Evolutionary conservation across 139 green algal genomes (phyloP), one percentile per base, ranked within the genome.

Genomic region (Chlamydomonas eustigma): DNA sequence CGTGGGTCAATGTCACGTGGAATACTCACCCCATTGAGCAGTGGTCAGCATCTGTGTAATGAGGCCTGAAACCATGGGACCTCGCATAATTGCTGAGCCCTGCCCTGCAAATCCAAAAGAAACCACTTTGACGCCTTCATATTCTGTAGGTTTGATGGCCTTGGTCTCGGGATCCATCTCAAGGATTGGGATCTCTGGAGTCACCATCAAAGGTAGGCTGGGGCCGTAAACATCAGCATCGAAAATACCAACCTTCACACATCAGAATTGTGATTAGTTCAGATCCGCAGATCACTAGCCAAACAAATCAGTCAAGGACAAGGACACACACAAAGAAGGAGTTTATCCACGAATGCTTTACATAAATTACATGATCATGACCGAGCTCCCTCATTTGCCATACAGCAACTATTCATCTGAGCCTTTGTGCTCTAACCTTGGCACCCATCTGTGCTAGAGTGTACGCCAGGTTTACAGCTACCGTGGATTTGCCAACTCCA

Each of bases 221-320:
- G 96, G 96, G 31, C 96, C 96, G 79, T 98, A 98, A 36, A 99
- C 88, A 81, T 99, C 96, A 3, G 96, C 96, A 71, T 98, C 96
- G 73, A 99, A 97, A 52, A 99, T 97, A 74, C 95, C 96, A 30
- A 93, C 93, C 81, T 91, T 88, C 3, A n/a, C 22, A 24, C 34
- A 28, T 18, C 12, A 58, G 44, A n/a, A n/a, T n/a, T n/a, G n/a
- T n/a, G n/a, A n/a, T n/a, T n/a, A n/a, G n/a, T n/a, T n/a, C n/a
- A n/a, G n/a, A n/a, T n/a, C n/a, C n/a, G n/a, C n/a, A n/a, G n/a
- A n/a, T n/a, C n/a, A n/a, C n/a, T n/a, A n/a, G n/a, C n/a, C n/a
- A n/a, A n/a, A n/a, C n/a, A n/a, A n/a, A n/a, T n/a, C n/a, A n/a
- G n/a, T n/a, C n/a, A n/a, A n/a, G n/a, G n/a, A n/a, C n/a, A n/a